These are phyloP conservation scores for Thermothielavioides terrestris DNA, from an alignment of 495 filamentous ascomycete species.

Conservation along the genomic window DNA sequence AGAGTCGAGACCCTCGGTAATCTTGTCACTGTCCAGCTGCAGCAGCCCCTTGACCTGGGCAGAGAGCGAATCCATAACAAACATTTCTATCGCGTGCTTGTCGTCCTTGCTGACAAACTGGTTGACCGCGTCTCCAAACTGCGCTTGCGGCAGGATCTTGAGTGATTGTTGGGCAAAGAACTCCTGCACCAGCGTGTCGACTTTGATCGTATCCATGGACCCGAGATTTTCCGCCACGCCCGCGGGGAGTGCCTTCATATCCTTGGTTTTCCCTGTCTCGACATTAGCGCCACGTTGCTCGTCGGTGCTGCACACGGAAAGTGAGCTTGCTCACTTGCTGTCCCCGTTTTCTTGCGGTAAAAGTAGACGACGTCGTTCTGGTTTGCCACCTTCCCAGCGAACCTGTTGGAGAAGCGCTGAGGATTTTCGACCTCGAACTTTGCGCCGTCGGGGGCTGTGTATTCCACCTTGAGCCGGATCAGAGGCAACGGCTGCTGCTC, in stretches of 20 bases:
- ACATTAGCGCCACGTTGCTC: too few species aligned
- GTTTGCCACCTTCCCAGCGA: slow-evolving; percentile 84
- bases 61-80: slow-evolving; percentile 71
- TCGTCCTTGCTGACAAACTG: slow-evolving; percentile 96
- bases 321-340: slow-evolving; percentile 30
- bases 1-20: slow-evolving; percentile 47
- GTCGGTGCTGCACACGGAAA: too few species aligned
- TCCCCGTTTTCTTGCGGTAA: slow-evolving; percentile 67
- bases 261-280: slow-evolving; percentile 27
- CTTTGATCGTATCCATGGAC: slow-evolving; percentile 66
- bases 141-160: slow-evolving; percentile 82
- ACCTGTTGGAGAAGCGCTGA: slow-evolving; percentile 92
- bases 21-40: slow-evolving; percentile 58
- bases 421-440: slow-evolving; percentile 90
- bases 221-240: slow-evolving; percentile 51
- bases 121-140: slow-evolving; percentile 84
- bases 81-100: slow-evolving; percentile 82
- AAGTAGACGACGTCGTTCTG: slow-evolving; percentile 90
- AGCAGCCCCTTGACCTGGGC: slow-evolving; percentile 70
- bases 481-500: slow-evolving; percentile 72
- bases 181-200: slow-evolving; percentile 79
- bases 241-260: slow-evolving; percentile 43
- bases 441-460: slow-evolving; percentile 75
- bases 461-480: slow-evolving; percentile 84
- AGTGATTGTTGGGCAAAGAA: slow-evolving; percentile 76